Base-by-base conservation (phyloP, 1,284 basidiomycete species). In the Entoloma clypeatum region DNA sequence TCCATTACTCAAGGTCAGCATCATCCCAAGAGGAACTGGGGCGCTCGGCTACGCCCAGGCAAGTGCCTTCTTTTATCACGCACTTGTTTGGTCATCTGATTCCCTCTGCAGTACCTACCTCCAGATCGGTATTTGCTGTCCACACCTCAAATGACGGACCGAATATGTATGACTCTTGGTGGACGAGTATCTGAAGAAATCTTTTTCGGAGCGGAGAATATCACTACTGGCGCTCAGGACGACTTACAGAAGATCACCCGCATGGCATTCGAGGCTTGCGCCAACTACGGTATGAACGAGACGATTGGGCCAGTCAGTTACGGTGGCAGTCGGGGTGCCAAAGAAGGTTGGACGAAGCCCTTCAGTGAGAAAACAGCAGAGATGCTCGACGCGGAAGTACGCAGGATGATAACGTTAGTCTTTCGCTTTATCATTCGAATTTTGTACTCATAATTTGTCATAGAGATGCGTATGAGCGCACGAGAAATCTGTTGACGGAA, bases 111-210 rank as follows among this genome's bases (percentile, higher is more conserved):
- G 83, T 97, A 97, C 65, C 73, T 97, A 14, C 96, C 95, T 39
- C 88, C 92, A 39, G 96, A 99, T 60, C 86, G 92, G 37, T 99
- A 96, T 70, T 79, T 99, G 16, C 83, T 95, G 52, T 92, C 92
- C 9, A 95, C 92, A 0, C 91, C 95, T 45, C 94, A 98, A 65
- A 86, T 99, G 72, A 62, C 81, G 23, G 95, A 99, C 64, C 80
- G 92, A 44, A 98, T 99, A 72, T 95, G 92, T 67, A 98, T 99
- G 92, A 99, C 95, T 0, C 78, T 99, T n/a, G 95, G 96, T 45
- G 95, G 95, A 2, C 90, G 96, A 47, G 95, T 98, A 3, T 88
- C 93, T 1, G 95, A 99, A 67, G 96, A 99, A 65, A 94, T 99
- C 48, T 97, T 99, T 73, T 99, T 99, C 59, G 92, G 90, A 24